Evolutionary conservation across 2,329 filamentous ascomycete genomes (phyloP).

Genomic region (Talaromyces sp.): DNA sequence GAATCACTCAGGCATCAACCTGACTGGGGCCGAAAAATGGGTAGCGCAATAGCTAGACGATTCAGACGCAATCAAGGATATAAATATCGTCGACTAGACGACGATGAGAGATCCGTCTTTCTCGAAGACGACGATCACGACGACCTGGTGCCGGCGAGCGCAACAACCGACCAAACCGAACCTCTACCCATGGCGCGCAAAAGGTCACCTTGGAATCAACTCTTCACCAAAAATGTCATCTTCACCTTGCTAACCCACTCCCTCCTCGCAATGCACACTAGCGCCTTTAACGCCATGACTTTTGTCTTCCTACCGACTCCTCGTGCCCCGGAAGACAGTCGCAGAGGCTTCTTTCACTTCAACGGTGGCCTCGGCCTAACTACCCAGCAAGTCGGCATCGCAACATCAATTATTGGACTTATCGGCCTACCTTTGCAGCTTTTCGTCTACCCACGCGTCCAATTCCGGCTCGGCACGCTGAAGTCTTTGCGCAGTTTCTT

Average conservation of each 20-base stretch:
- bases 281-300: constrained; percentile 72
- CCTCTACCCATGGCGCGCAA: constrained; percentile 36
- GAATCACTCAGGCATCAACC: constrained; percentile 36
- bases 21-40: constrained; percentile 42
- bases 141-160: constrained; percentile 28
- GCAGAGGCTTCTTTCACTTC: constrained; percentile 53
- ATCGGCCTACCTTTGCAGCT: constrained; percentile 74
- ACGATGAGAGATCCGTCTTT: constrained; percentile 32
- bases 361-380: constrained; percentile 72
- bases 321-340: constrained; percentile 49
- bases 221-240: constrained; percentile 55
- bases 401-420: constrained; percentile 71
- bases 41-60: constrained; percentile 32
- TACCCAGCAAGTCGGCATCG: constrained; percentile 68
- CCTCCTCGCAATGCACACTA: constrained; percentile 70
- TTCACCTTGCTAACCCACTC: constrained; percentile 61
- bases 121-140: constrained; percentile 27
- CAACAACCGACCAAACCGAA: constrained; percentile 22
- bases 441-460: constrained; percentile 66
- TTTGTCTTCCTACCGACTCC: constrained; percentile 74
- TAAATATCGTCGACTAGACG: constrained; percentile 36
- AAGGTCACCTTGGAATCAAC: constrained; percentile 47
- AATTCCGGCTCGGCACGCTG: constrained; percentile 64
- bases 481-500: constrained; percentile 66
- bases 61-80: constrained; percentile 24